phyloP scores from a whole-genome alignment of 2,329 filamentous ascomycete species.

The Simplicillium aogashimaense region DNA sequence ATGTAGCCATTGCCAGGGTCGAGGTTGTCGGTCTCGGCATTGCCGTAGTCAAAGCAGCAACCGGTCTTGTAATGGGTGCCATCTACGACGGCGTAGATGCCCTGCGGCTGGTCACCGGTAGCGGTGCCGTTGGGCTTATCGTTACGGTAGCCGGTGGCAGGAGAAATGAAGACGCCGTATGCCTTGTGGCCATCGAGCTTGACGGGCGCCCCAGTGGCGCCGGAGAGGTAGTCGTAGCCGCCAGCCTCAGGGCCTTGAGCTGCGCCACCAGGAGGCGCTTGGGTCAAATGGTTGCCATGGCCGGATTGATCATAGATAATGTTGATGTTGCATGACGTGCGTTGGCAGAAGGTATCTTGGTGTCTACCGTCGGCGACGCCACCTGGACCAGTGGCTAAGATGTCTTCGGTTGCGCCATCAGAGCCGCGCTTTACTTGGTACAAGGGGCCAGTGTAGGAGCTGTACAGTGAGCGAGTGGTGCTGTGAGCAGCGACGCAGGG shows the following conservation, averaged over 20 bases:
- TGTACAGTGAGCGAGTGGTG: conserved; percentile 53
- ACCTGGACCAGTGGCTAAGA: conserved; percentile 43
- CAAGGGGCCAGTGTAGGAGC: conserved; percentile 37
- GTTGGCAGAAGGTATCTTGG: conserved; percentile 51
- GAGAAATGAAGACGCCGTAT: conserved; percentile 53
- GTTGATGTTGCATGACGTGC: conserved; percentile 52
- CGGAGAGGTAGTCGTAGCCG: conserved; percentile 50
- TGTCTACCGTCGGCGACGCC: conserved; percentile 51
- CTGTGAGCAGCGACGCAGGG: conserved; percentile 53
- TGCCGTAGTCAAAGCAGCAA: conserved; percentile 50
- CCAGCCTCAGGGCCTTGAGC: conserved; percentile 44
- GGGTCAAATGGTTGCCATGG: conserved; percentile 49
- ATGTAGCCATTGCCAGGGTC: conserved; percentile 56
- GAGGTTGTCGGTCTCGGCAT: conserved; percentile 38
- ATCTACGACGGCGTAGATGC: conserved; percentile 51
- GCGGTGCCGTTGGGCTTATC: conserved; percentile 41
- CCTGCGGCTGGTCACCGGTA: conserved; percentile 43
- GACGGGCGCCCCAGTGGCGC: conserved; percentile 50
- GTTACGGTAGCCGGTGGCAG: conserved; percentile 54
- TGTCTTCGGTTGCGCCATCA: conserved; percentile 29
- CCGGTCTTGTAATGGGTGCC: conserved; percentile 47
- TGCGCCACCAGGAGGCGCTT: conserved; percentile 44
- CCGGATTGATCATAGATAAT: conserved; percentile 60
- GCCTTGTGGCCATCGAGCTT: conserved; percentile 50
- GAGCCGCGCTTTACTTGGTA: conserved; percentile 50